Evolutionary conservation across 495 filamentous ascomycete genomes (phyloP).

Genomic region (Neurospora sublineolata): DNA sequence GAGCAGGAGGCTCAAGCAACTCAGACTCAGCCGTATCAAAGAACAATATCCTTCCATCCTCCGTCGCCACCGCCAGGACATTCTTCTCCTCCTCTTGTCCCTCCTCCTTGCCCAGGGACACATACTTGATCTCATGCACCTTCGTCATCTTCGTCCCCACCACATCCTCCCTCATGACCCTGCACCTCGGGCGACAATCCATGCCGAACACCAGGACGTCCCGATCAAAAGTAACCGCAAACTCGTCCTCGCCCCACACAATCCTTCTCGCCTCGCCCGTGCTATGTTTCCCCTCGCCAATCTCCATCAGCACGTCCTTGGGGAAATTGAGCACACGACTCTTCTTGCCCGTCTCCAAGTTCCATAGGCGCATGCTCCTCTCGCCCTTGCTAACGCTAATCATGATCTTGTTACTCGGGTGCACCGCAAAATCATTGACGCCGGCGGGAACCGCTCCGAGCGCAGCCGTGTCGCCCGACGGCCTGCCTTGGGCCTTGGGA

Average conservation of each 20-base stretch:
- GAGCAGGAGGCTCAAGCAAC: not conserved
- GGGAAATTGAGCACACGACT: conserved; percentile 81
- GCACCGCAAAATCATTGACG: conserved; percentile 88
- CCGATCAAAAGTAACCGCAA: conserved; percentile 78
- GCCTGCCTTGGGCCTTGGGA: conserved; percentile 70
- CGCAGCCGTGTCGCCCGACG: conserved; percentile 80
- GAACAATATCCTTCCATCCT: conserved; percentile 82
- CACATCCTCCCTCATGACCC: conserved; percentile 31
- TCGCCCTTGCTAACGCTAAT: conserved; percentile 82
- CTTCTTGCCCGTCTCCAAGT: conserved; percentile 91
- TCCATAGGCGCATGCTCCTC: conserved; percentile 87
- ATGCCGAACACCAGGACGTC: conserved; percentile 77
- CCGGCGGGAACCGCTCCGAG: conserved; percentile 77
- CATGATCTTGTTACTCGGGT: conserved; percentile 93
- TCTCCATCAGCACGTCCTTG: conserved; percentile 50
- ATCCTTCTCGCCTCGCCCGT: conserved; percentile 78
- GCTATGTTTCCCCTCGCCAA: conserved; percentile 64
- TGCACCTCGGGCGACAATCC: conserved; percentile 69
- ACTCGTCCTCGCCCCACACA: conserved; percentile 78
- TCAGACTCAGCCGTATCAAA: conserved; percentile 31
- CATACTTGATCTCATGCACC: conserved; percentile 69
- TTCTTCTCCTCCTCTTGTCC: conserved; percentile 29
- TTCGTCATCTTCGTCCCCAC: conserved; percentile 56
- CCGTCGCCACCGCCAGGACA: conserved; percentile 72
- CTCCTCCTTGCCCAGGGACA: conserved; percentile 20